Evolutionary conservation across 148 eudicot species (phyloP), one percentile per base, ranked within the genome.

Genomic region (Rhododendron molle): DNA sequence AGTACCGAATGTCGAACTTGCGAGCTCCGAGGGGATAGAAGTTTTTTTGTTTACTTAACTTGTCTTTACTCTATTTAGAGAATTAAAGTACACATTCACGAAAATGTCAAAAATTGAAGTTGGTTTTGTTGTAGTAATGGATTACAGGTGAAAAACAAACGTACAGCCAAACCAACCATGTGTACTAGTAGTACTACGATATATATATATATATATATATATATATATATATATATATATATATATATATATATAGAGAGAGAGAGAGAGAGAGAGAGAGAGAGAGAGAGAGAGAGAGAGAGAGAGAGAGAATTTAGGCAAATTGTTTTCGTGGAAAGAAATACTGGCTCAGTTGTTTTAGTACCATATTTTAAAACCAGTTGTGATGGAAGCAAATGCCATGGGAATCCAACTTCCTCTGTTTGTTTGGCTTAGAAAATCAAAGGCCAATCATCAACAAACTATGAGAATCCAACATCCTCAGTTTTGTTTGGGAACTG

Each of bases 381-480:
- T 73, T 73, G 78, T 73, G 76, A 36, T 32, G 78, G 78, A 74
- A n/a, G 71, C 65, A 49, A 54, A 58, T 20, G 65, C 65, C n/a
- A 56, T 56, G 62, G 21, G 62, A 56, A 56, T 56, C 62, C 62
- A 56, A 56, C 8, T 56, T 56, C 62, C 62, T 56, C 62, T 56
- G 23, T 20, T 56, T 56, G 62, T 56, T 62, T 62, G 71, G 71
- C 71, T n/a, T 23, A n/a, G 71, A 62, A 62, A n/a, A 62, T 7
- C 28, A 65, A n/a, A 65, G 9, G 8, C 12, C 30, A 65, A 65
- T 65, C 71, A 65, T 65, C 71, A n/a, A 56, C 40, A 56, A 9
- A 65, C 1, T 8, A n/a, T 62, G 71, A 62, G 71, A 62, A 62
- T 62, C 71, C 30, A 62, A 21, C 13, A n/a, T 0, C 71, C 13